Evolutionary conservation across 352 stramenopile species (phyloP).

Genomic region (Phytophthora melonis): DNA sequence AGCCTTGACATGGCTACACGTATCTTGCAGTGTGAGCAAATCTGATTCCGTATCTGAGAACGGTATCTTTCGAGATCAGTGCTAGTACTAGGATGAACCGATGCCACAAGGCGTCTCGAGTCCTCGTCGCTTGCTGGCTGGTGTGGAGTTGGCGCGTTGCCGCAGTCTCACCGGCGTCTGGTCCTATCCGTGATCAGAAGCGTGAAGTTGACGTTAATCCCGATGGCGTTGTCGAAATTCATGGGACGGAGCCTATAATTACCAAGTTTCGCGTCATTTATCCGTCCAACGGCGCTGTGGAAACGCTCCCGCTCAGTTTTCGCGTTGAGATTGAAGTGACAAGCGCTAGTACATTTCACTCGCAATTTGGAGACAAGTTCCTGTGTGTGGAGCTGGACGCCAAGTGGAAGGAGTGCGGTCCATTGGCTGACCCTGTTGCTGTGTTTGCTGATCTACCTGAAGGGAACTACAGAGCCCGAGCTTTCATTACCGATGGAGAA

Average conservation of each 20-base stretch:
- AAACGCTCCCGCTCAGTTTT: slow-evolving; percentile 16
- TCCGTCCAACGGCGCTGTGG: slow-evolving; percentile 9
- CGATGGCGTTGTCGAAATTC: background rate
- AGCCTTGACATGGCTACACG: background rate
- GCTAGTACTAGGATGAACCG: too few species aligned
- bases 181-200: background rate
- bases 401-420: slow-evolving; percentile 15
- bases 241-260: slow-evolving; percentile 10
- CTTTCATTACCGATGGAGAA: too few species aligned
- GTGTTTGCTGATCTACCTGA: slow-evolving; percentile 11
- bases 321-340: slow-evolving; percentile 7
- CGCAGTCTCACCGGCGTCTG: rapidly evolving
- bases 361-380: slow-evolving; percentile 9
- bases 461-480: slow-evolving; percentile 9
- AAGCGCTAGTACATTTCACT: slow-evolving; percentile 1
- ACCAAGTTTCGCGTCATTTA: slow-evolving; percentile 12
- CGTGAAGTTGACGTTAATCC: background rate
- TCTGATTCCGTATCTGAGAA: slow-evolving; percentile 1
- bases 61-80: background rate
- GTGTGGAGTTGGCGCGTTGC: background rate
- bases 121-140: background rate
- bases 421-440: slow-evolving; percentile 10
- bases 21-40: background rate
- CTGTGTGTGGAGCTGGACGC: slow-evolving; percentile 35
- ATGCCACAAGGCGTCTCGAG: background rate